These are phyloP conservation scores for Penicillium cataractarum DNA, from an alignment of 495 filamentous ascomycete genomes.

Conservation along the genomic window DNA sequence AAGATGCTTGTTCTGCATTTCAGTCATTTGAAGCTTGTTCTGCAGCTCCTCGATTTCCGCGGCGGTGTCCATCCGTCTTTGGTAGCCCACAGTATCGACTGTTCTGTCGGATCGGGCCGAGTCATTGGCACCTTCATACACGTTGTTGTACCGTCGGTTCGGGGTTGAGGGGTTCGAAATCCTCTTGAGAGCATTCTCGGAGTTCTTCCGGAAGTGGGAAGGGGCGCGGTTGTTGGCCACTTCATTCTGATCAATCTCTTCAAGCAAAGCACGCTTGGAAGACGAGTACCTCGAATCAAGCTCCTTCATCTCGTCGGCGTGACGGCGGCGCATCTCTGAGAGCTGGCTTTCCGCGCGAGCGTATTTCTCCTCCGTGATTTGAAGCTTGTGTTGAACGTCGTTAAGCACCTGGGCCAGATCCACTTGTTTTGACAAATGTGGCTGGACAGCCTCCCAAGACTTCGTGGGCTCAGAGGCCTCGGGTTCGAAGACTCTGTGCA, in stretches of 20 bases:
- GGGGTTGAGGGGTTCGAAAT: slow-evolving; percentile 78
- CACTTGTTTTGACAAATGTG: slow-evolving; percentile 65
- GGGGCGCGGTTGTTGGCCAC: slow-evolving; percentile 77
- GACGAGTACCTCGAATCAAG: slow-evolving; percentile 72
- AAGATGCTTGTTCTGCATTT: slow-evolving; percentile 96
- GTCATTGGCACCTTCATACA: slow-evolving; percentile 66
- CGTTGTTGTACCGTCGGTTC: slow-evolving; percentile 69
- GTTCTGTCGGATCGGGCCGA: slow-evolving; percentile 87
- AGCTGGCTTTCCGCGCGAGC: slow-evolving; percentile 82
- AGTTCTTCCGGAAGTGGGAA: slow-evolving; percentile 71
- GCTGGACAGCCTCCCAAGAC: slow-evolving; percentile 65
- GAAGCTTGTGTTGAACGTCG: slow-evolving; percentile 80
- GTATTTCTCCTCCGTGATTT: slow-evolving; percentile 83
- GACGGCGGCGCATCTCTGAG: slow-evolving; percentile 71
- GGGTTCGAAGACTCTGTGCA: slow-evolving; percentile 87
- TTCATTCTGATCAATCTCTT: slow-evolving; percentile 88
- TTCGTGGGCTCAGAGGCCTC: slow-evolving; percentile 62
- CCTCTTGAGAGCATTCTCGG: slow-evolving; percentile 64
- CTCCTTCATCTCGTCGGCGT: slow-evolving; percentile 73
- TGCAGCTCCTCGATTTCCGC: slow-evolving; percentile 91
- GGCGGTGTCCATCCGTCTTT: slow-evolving; percentile 88
- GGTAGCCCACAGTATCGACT: slow-evolving; percentile 85
- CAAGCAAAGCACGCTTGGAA: slow-evolving; percentile 71
- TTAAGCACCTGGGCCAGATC: slow-evolving; percentile 90
- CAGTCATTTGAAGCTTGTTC: slow-evolving; percentile 90